Conservation (phyloP, 2,329 filamentous ascomycete species). For the Paramyrothecium sp. region DNA sequence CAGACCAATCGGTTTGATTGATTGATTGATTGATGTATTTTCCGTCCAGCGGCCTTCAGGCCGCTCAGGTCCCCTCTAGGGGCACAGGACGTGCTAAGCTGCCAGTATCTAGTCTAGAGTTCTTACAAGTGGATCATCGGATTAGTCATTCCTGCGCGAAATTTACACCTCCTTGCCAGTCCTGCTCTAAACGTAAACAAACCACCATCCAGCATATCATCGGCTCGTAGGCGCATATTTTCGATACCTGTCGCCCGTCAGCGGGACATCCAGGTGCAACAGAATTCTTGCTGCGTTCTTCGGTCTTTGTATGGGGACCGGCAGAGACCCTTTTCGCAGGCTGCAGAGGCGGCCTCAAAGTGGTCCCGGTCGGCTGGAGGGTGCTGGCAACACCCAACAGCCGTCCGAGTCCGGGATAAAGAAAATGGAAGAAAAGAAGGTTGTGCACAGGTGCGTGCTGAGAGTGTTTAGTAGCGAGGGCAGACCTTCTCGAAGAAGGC, state of each 20-base stretch:
- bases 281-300: neutral
- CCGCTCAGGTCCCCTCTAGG: no score
- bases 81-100: neutral
- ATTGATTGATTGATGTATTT: no score
- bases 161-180: neutral
- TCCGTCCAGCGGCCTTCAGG: no score
- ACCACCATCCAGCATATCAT: slow-evolving; percentile 1
- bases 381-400: neutral
- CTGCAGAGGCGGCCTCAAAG: slow-evolving; percentile 1
- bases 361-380: neutral
- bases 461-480: slow-evolving; percentile 6
- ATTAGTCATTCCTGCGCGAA: neutral
- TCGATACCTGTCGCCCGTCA: neutral
- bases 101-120: neutral
- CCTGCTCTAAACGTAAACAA: neutral
- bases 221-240: neutral
- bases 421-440: neutral
- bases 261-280: neutral
- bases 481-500: slow-evolving; percentile 10
- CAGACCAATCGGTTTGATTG: no score
- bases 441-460: neutral
- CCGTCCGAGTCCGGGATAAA: neutral
- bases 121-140: neutral
- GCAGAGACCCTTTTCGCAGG: slow-evolving; percentile 1
- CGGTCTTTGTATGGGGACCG: slow-evolving; percentile 1